These are phyloP conservation scores for Pichia sp. DNA, from an alignment of 1,139 yeast species.

Conservation along the genomic window DNA sequence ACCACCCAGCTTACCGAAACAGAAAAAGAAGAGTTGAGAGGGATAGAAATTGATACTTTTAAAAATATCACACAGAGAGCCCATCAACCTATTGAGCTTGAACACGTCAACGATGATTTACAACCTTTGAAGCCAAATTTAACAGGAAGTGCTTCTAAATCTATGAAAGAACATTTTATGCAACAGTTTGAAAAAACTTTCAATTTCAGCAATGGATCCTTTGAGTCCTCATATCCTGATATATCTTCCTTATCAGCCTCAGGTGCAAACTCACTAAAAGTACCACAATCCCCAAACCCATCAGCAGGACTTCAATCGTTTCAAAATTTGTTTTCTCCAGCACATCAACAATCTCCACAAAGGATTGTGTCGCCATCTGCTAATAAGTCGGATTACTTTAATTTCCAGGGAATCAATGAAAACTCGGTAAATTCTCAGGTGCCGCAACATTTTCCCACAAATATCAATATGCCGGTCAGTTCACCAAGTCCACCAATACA, in stretches of 20 bases:
- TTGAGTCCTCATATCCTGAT: conserved; percentile 2
- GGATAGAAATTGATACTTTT: conserved; percentile 32
- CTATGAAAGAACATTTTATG: conserved; percentile 34
- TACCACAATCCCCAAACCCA: not conserved
- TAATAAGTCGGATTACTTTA: not conserved
- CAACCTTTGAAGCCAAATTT: conserved; percentile 25
- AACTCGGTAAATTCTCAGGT: too few species aligned
- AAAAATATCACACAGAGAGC: conserved; percentile 11
- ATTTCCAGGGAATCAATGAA: not conserved
- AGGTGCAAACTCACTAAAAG: conserved; percentile 1
- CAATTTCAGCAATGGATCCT: conserved; percentile 3
- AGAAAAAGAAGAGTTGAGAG: conserved; percentile 54
- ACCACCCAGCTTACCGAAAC: conserved; percentile 23
- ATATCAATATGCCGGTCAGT: not conserved
- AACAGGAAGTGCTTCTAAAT: conserved; percentile 25
- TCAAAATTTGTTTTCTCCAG: not conserved
- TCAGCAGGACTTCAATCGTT: not conserved
- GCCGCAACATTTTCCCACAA: not conserved
- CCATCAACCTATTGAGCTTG: not conserved
- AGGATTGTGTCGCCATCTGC: not conserved
- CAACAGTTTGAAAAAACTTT: conserved; percentile 24
- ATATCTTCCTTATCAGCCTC: conserved; percentile 6
- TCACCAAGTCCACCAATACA: conserved; percentile 11
- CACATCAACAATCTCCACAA: not conserved
- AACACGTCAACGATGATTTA: conserved; percentile 8